phyloP scores from a whole-genome alignment of 2,329 filamentous ascomycete species.

The Emericellopsis atlantica region DNA sequence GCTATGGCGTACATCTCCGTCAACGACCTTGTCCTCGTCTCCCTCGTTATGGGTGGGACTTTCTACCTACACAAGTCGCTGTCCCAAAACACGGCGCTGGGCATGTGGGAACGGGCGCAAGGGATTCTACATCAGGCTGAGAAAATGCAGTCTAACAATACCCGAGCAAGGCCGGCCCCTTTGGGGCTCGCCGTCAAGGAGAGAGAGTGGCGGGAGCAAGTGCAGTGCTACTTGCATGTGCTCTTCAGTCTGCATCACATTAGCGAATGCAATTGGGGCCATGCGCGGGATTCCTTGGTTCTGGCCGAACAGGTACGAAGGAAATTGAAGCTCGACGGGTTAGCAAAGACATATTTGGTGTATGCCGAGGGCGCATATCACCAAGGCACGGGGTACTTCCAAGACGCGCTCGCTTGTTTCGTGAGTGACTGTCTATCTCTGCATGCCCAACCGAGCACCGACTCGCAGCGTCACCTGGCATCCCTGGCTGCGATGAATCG shows the following conservation, averaged over 20 bases:
- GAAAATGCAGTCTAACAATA: no score
- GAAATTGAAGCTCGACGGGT: slow-evolving; percentile 25
- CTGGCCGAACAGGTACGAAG: slow-evolving; percentile 29
- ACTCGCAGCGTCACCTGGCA: slow-evolving; percentile 49
- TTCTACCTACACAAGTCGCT: no score
- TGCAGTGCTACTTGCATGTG: slow-evolving; percentile 59
- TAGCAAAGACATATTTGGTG: slow-evolving; percentile 33
- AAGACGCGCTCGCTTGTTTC: slow-evolving; percentile 19
- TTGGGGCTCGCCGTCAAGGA: slow-evolving; percentile 45
- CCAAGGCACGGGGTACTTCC: slow-evolving; percentile 61
- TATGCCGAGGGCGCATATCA: slow-evolving; percentile 68
- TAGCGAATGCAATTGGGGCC: slow-evolving; percentile 57
- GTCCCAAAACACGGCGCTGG: no score
- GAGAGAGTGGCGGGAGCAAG: slow-evolving; percentile 50
- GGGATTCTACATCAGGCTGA: no score
- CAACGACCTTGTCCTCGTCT: slow-evolving; percentile 25
- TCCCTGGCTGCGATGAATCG: slow-evolving; percentile 57
- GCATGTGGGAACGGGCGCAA: no score
- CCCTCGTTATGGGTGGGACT: no score
- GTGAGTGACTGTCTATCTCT: slow-evolving; percentile 35
- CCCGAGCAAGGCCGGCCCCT: slow-evolving; percentile 24
- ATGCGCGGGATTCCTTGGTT: slow-evolving; percentile 44
- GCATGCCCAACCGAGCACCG: slow-evolving; percentile 25
- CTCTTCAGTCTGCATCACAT: slow-evolving; percentile 59
- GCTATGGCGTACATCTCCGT: slow-evolving; percentile 31